Evolutionary conservation across 805 yeast genomes (phyloP).

Genomic region (Pichia pseudocactophila): DNA sequence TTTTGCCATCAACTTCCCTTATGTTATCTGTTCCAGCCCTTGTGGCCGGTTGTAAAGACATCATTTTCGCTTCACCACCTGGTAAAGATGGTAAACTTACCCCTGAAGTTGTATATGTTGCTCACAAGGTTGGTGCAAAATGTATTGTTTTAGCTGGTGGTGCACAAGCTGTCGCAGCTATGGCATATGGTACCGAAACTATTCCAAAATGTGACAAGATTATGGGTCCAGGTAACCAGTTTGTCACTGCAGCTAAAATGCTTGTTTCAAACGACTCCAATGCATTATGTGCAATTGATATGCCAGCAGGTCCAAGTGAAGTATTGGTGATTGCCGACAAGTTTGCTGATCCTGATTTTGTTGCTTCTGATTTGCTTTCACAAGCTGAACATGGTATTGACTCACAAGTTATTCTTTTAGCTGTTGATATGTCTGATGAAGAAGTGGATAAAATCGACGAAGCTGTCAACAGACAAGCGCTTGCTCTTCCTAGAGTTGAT

Average conservation of each 20-base stretch:
- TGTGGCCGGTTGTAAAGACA: conserved; percentile 94
- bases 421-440: conserved; percentile 55
- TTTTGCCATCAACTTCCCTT: conserved; percentile 92
- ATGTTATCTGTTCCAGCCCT: conserved; percentile 98
- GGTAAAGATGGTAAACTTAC: conserved; percentile 85
- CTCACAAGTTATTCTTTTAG: conserved; percentile 90
- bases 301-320: conserved; percentile 99
- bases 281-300: conserved; percentile 92
- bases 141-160: conserved; percentile 95
- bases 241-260: conserved; percentile 99
- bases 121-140: conserved; percentile 88
- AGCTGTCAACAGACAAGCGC: conserved; percentile 80
- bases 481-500: conserved; percentile 79
- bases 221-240: conserved; percentile 98
- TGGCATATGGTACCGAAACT: conserved; percentile 96
- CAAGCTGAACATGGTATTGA: conserved; percentile 99
- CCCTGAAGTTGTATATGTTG: conserved; percentile 96
- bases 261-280: conserved; percentile 89
- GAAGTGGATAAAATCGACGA: conserved; percentile 65
- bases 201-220: conserved; percentile 94
- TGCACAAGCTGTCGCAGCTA: conserved; percentile 97
- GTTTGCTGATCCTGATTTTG: conserved; percentile 86
- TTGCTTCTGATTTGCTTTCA: conserved; percentile 90
- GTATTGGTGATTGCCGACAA: conserved; percentile 92
- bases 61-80: conserved; percentile 92